Evolutionary conservation across 2,329 filamentous ascomycete species (phyloP).

Genomic region (Pezicula radicicola): DNA sequence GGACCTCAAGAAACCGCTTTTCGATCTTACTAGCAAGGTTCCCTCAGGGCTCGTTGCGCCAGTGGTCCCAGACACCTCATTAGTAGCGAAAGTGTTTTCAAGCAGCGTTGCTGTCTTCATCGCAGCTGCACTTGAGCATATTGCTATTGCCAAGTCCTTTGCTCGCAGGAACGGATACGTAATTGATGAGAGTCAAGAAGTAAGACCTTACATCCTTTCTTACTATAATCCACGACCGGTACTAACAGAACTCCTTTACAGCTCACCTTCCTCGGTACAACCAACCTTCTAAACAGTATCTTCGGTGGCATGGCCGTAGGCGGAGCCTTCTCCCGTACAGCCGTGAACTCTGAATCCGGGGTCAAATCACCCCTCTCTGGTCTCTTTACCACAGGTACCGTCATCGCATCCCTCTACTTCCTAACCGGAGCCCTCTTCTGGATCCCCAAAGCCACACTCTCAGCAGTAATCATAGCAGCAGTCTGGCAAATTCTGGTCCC

Average conservation of each 20-base stretch:
- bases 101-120: conserved; percentile 56
- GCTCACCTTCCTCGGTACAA: conserved; percentile 58
- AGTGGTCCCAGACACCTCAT: conserved; percentile 38
- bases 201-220: neutral
- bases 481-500: conserved; percentile 10
- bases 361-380: conserved; percentile 61
- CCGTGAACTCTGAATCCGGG: conserved; percentile 63
- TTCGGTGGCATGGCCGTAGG: conserved; percentile 62
- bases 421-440: conserved; percentile 62
- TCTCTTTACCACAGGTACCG: conserved; percentile 56
- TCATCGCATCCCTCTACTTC: conserved; percentile 63
- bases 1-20: conserved; percentile 28
- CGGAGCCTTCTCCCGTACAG: conserved; percentile 64
- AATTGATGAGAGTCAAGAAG: conserved; percentile 61
- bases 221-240: neutral
- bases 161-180: conserved; percentile 59
- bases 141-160: conserved; percentile 62
- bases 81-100: conserved; percentile 51
- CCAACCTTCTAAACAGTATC: conserved; percentile 62
- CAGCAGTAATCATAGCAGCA: conserved; percentile 51
- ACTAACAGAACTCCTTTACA: neutral
- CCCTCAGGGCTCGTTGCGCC: conserved; percentile 54
- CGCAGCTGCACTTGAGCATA: conserved; percentile 48
- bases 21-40: conserved; percentile 54
- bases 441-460: conserved; percentile 63